Conservation (phyloP, 148 eudicot species). For the Selenicereus undatus region DNA sequence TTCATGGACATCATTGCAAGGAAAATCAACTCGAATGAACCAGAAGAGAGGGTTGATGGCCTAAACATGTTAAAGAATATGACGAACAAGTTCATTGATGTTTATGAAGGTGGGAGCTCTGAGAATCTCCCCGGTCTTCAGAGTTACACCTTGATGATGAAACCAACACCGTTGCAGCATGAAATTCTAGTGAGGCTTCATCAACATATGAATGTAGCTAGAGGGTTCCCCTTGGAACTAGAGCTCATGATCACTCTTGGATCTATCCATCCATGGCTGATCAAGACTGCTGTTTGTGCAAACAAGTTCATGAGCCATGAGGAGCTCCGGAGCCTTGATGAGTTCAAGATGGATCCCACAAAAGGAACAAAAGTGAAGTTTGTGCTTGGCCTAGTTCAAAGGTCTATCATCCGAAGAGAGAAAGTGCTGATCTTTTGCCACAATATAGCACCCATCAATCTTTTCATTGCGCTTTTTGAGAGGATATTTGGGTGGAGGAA, state of each 20-base stretch:
- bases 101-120: conserved; percentile 75
- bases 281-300: conserved; percentile 73
- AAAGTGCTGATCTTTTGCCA: conserved; percentile 91
- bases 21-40: conserved; percentile 56
- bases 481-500: conserved; percentile 69
- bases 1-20: conserved; percentile 71
- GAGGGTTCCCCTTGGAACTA: conserved; percentile 80
- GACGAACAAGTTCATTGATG: conserved; percentile 78
- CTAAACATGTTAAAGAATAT: conserved; percentile 66
- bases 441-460: conserved; percentile 88
- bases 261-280: conserved; percentile 91
- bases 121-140: conserved; percentile 86
- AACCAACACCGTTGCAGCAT: conserved; percentile 74
- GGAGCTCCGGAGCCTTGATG: conserved; percentile 63
- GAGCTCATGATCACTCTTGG: conserved; percentile 90
- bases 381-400: conserved; percentile 73
- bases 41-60: conserved; percentile 60
- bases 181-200: conserved; percentile 66
- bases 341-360: conserved; percentile 63
- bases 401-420: conserved; percentile 67
- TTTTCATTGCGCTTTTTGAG: conserved; percentile 62
- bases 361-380: conserved; percentile 87
- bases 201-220: conserved; percentile 52
- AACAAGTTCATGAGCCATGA: conserved; percentile 49
- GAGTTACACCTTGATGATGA: conserved; percentile 88